Evolutionary conservation across 306 rosid species (phyloP), one percentile per base, ranked within the genome.

Genomic region (Rosa multiflora): DNA sequence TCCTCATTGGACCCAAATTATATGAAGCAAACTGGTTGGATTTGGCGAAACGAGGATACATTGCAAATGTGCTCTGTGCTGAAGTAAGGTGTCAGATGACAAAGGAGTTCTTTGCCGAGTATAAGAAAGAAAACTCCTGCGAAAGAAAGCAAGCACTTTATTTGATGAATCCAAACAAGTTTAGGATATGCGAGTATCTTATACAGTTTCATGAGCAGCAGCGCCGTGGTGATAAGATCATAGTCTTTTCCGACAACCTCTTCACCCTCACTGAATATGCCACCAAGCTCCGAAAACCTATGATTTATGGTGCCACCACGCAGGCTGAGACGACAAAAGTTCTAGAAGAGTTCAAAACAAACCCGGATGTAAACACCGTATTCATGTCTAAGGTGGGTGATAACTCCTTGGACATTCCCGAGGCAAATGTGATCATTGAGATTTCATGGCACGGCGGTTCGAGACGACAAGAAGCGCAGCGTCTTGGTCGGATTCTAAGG

Each of bases 11-110:
- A 76, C 98, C 97, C 78, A 94, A 94, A 87, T 80, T 94, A 86
- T 94, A 94, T 62, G 98, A 94, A 87, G 32, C 32, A 29, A 29
- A 29, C 32, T 94, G 97, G 97, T 74, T 94, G 81, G 97, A 92
- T 88, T 91, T 94, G 58, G 98, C 92, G 43, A 92, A 91, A 87
- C 91, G 96, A 67, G 96, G 98, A 77, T 94, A 88, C 85, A 94
- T 94, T 83, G 98, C 97, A 79, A 92, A 94, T 81, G 97, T 92
- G 76, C 97, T 89, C 84, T 94, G 97, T 87, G 97, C 97, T 85
- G 98, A 94, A 88, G 98, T 94, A 69, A 92, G 98, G 98, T 94
- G 98, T 89, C 97, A 94, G 58, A 94, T 94, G 98, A 94, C 98
- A 84, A 32, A 32, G 37, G 97, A 94, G 81, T 92, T 92, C 85